Conservation (phyloP, 352 stramenopile genomes). For the Aphanomyces astaci region DNA sequence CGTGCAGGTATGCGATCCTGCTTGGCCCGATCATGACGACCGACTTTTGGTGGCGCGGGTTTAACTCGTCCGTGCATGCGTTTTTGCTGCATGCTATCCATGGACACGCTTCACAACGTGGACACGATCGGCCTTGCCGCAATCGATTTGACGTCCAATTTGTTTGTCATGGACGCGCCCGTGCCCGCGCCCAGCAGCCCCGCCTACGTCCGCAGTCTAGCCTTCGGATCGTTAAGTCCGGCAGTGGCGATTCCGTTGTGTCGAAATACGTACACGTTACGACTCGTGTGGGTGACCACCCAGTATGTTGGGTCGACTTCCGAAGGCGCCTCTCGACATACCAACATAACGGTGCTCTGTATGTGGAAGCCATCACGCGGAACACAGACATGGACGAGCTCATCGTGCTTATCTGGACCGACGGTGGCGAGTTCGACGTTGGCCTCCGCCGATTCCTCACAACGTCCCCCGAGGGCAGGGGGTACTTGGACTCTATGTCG, state of each 20-base stretch:
- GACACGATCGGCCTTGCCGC: not conserved
- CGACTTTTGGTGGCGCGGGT: slow-evolving; percentile 13
- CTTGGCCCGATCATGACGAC: not conserved
- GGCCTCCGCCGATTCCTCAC: not conserved
- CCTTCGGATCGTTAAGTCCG: not conserved
- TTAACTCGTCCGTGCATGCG: not conserved
- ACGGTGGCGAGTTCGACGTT: not conserved
- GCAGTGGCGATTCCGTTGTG: not conserved
- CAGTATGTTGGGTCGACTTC: slow-evolving; percentile 18
- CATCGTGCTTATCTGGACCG: not conserved
- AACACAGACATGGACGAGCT: slow-evolving; percentile 4
- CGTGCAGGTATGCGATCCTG: not conserved
- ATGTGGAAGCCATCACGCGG: slow-evolving; percentile 4
- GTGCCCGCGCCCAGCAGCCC: not conserved
- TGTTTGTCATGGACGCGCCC: not conserved
- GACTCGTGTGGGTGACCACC: not conserved
- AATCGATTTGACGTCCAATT: not conserved
- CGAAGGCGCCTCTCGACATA: not conserved
- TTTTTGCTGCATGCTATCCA: not conserved
- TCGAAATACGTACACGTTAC: not conserved
- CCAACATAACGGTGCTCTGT: not conserved
- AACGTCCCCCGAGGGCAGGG: not conserved
- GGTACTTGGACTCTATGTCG: not conserved
- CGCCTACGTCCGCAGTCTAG: not conserved
- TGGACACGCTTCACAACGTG: not conserved